Evolutionary conservation across 441 rosid genomes (phyloP).

Genomic region (Kokia cookei): DNA sequence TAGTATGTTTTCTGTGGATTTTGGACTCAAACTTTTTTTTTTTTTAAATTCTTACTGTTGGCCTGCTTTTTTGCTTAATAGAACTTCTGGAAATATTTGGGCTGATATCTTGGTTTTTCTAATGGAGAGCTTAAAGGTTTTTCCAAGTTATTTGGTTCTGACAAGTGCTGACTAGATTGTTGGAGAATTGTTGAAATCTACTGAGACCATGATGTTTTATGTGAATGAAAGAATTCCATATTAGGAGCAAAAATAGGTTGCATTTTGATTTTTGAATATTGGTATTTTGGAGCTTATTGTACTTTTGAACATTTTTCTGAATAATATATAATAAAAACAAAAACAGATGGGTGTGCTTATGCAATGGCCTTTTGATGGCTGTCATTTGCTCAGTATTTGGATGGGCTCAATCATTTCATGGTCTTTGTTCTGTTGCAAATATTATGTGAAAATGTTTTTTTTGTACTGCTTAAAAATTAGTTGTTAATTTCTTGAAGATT

Average conservation of each 20-base stretch:
- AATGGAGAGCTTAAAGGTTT: background rate
- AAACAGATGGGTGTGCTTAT: background rate
- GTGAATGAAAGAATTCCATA: background rate
- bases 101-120: background rate
- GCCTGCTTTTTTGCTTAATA: background rate
- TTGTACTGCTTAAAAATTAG: background rate
- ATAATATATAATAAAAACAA: background rate
- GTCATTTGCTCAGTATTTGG: background rate
- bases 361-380: background rate
- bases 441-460: background rate
- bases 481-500: background rate
- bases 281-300: background rate
- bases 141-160: background rate
- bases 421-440: background rate
- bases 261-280: background rate
- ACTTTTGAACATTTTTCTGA: background rate
- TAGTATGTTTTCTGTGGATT: background rate
- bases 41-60: background rate
- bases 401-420: background rate
- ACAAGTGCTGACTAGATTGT: background rate
- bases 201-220: background rate
- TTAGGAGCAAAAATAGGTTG: background rate
- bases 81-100: background rate
- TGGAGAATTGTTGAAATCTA: background rate
- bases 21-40: background rate